phyloP scores from a whole-genome alignment of 2,329 filamentous ascomycete genomes.

The Coniochaeta sp. region DNA sequence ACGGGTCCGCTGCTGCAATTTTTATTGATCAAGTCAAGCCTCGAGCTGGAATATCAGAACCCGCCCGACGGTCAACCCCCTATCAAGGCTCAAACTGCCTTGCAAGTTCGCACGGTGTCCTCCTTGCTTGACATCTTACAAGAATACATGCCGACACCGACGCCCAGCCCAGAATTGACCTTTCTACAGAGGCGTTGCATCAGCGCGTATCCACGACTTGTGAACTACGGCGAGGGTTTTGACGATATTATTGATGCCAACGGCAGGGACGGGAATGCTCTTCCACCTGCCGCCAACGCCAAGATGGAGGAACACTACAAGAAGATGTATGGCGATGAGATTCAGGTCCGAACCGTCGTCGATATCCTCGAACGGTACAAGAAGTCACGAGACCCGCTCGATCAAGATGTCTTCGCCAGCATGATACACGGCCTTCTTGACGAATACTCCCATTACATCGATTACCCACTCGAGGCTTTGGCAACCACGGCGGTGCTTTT shows the following conservation, averaged over 20 bases:
- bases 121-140: conserved; percentile 73
- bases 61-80: conserved; percentile 47
- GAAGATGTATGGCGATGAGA: conserved; percentile 91
- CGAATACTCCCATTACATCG: conserved; percentile 90
- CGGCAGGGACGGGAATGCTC: conserved; percentile 69
- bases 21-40: conserved; percentile 72
- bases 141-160: conserved; percentile 51
- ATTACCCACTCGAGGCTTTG: conserved; percentile 92
- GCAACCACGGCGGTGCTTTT: conserved; percentile 95
- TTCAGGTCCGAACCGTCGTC: conserved; percentile 79
- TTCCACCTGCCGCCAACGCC: conserved; percentile 71
- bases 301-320: conserved; percentile 98
- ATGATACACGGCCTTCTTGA: conserved; percentile 99
- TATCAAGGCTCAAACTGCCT: conserved; percentile 58
- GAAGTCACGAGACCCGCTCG: conserved; percentile 69
- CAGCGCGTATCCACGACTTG: conserved; percentile 83
- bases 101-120: conserved; percentile 80
- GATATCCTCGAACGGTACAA: conserved; percentile 82
- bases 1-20: conserved; percentile 70
- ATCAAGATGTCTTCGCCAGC: conserved; percentile 94
- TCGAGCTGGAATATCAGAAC: conserved; percentile 70
- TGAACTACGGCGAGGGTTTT: conserved; percentile 91
- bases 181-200: conserved; percentile 81
- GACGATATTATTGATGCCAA: conserved; percentile 88
- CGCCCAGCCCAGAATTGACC: conserved; percentile 61